These are phyloP conservation scores for Prunus mume DNA, from an alignment of 306 rosid species.

Conservation along the genomic window DNA sequence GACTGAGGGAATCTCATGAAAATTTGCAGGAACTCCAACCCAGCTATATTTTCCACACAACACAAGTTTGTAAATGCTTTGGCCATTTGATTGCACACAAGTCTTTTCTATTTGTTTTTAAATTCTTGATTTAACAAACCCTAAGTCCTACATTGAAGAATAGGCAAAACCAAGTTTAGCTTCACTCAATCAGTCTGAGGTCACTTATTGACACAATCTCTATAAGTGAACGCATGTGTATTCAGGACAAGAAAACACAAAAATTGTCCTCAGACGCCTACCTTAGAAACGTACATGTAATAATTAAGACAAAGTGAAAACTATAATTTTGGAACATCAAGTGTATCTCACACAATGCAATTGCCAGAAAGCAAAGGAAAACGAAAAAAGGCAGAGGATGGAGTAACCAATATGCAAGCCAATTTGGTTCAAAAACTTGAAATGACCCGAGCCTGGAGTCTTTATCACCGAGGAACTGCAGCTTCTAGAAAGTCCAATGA, in stretches of 20 bases:
- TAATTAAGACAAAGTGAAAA: background rate
- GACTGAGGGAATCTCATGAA: background rate
- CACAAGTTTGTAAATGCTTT: background rate
- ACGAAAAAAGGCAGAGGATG: background rate
- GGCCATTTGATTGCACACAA: background rate
- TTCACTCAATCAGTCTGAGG: background rate
- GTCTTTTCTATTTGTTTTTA: background rate
- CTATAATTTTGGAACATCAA: background rate
- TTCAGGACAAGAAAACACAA: background rate
- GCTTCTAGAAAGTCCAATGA: conserved; percentile 26
- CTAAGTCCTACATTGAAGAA: background rate
- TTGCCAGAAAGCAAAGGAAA: conserved; percentile 7
- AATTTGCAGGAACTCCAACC: background rate
- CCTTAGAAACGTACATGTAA: background rate
- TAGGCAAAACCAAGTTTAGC: background rate
- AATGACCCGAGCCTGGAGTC: conserved; percentile 17
- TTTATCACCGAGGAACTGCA: conserved; percentile 45
- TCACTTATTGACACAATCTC: background rate
- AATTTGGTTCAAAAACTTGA: conserved; percentile 18
- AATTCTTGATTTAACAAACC: background rate
- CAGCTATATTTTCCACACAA: background rate
- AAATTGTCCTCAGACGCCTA: background rate
- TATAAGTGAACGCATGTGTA: background rate
- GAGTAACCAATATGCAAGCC: conserved; percentile 16
- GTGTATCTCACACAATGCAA: conserved; percentile 7